These are phyloP conservation scores for Clitoria ternatea DNA, from an alignment of 306 rosid species.

Conservation along the genomic window DNA sequence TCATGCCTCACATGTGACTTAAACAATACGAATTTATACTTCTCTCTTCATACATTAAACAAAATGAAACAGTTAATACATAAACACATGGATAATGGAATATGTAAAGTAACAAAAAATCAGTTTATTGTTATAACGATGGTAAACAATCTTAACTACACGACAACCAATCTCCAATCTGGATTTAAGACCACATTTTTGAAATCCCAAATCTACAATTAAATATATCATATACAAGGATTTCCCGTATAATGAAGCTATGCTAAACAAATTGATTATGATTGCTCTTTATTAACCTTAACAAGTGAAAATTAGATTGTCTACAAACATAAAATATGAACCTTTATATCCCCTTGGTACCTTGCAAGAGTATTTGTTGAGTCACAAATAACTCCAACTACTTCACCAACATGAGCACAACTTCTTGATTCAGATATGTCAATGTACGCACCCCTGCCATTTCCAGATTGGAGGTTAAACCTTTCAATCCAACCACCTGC, in stretches of 20 bases:
- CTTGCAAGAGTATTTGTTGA: no score
- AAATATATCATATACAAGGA: slow-evolving; percentile 8
- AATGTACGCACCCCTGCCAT: slow-evolving; percentile 64
- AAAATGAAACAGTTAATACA: neutral
- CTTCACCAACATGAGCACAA: no score
- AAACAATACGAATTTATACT: neutral
- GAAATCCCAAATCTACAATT: slow-evolving; percentile 81
- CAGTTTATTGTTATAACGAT: slow-evolving; percentile 68
- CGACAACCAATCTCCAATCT: slow-evolving; percentile 71
- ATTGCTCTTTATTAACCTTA: neutral
- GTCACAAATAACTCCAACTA: no score
- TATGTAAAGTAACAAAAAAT: neutral
- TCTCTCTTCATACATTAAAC: neutral
- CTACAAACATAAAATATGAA: slow-evolving; percentile 7
- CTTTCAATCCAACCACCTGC: slow-evolving; percentile 91
- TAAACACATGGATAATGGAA: neutral
- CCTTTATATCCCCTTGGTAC: slow-evolving; percentile 94
- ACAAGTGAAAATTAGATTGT: neutral
- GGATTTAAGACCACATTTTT: slow-evolving; percentile 56
- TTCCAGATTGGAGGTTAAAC: slow-evolving; percentile 90
- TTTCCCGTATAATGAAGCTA: slow-evolving; percentile 4
- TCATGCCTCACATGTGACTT: neutral
- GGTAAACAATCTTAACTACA: slow-evolving; percentile 63
- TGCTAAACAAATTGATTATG: neutral
- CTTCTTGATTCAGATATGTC: slow-evolving; percentile 57